A percentile compares a stretch with the other conserved stretches of the same genome.
These are phyloP conservation scores for Melampsora larici-populina DNA, from an alignment of 1,284 basidiomycete species.

Conservation along the genomic window DNA sequence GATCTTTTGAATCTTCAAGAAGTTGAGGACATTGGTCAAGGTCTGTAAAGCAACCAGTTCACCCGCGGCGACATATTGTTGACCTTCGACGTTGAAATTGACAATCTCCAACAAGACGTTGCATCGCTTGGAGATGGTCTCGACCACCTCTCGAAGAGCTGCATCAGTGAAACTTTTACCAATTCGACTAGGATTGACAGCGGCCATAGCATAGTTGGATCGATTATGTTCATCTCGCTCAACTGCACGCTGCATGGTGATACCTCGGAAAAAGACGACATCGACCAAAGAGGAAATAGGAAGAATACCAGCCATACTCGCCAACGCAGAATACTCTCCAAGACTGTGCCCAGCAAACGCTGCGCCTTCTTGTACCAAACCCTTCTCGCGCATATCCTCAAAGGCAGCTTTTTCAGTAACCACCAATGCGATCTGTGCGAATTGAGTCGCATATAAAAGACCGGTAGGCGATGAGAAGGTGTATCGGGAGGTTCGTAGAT, in stretches of 20 bases:
- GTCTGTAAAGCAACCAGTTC: slow-evolving; percentile 89
- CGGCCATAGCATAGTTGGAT: slow-evolving; percentile 99
- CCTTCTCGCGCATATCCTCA: slow-evolving; percentile 94
- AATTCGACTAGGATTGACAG: slow-evolving; percentile 92
- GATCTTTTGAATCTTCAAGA: slow-evolving; percentile 92
- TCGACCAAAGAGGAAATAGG: slow-evolving; percentile 94
- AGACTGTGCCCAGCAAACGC: slow-evolving; percentile 96
- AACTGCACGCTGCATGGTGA: slow-evolving; percentile 98
- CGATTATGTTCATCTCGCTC: slow-evolving; percentile 87
- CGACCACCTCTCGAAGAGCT: slow-evolving; percentile 84
- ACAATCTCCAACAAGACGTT: slow-evolving; percentile 87
- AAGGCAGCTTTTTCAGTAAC: slow-evolving; percentile 97
- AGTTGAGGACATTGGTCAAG: slow-evolving; percentile 92
- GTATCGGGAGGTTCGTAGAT: slow-evolving; percentile 85
- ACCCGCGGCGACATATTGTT: slow-evolving; percentile 74
- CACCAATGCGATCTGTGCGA: slow-evolving; percentile 95
- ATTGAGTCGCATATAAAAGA: slow-evolving; percentile 94
- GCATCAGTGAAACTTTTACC: slow-evolving; percentile 88
- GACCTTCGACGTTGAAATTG: slow-evolving; percentile 85
- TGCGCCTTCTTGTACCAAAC: slow-evolving; percentile 84
- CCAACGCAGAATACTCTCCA: slow-evolving; percentile 95
- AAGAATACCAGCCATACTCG: slow-evolving; percentile 92
- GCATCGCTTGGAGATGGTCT: slow-evolving; percentile 73
- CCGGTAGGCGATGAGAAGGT: slow-evolving; percentile 95
- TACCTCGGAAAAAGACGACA: slow-evolving; percentile 98